Conservation (phyloP, 495 filamentous ascomycete genomes). For the Alectoria sarmentosa region DNA sequence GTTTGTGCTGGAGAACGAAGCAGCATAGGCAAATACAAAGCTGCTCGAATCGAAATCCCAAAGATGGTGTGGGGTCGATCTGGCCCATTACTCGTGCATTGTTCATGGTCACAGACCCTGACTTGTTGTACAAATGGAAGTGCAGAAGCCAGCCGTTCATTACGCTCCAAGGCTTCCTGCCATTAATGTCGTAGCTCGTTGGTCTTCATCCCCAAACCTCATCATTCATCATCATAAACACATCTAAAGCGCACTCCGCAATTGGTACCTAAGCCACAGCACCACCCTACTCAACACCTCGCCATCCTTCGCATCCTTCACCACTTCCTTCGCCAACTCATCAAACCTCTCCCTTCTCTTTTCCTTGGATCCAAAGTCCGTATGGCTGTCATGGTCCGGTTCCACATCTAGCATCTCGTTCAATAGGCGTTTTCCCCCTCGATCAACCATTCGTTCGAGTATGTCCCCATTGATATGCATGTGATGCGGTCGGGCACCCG, state of each 20-base stretch:
- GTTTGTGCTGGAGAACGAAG: neutral
- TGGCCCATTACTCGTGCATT: neutral
- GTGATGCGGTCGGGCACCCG: conserved; percentile 30
- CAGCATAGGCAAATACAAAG: neutral
- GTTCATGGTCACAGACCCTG: neutral
- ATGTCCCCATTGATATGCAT: conserved; percentile 68
- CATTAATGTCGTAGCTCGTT: neutral
- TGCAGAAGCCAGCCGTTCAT: neutral
- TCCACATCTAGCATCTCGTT: conserved; percentile 31
- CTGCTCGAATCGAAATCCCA: neutral
- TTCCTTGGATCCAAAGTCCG: conserved; percentile 20
- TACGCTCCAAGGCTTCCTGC: neutral
- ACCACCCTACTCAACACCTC: conserved; percentile 27
- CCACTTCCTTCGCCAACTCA: conserved; percentile 26
- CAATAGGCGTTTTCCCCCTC: conserved; percentile 40
- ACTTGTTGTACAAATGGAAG: neutral
- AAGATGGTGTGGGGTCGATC: neutral
- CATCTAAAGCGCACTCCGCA: conserved; percentile 19
- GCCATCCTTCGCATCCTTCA: conserved; percentile 26
- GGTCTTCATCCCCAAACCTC: neutral
- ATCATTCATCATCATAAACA: neutral
- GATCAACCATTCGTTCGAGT: conserved; percentile 45
- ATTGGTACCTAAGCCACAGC: conserved; percentile 31
- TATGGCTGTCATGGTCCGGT: conserved; percentile 20
- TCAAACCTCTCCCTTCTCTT: conserved; percentile 28